Evolutionary conservation across 2,329 filamentous ascomycete genomes (phyloP).

Genomic region (Leptographium flavum): DNA sequence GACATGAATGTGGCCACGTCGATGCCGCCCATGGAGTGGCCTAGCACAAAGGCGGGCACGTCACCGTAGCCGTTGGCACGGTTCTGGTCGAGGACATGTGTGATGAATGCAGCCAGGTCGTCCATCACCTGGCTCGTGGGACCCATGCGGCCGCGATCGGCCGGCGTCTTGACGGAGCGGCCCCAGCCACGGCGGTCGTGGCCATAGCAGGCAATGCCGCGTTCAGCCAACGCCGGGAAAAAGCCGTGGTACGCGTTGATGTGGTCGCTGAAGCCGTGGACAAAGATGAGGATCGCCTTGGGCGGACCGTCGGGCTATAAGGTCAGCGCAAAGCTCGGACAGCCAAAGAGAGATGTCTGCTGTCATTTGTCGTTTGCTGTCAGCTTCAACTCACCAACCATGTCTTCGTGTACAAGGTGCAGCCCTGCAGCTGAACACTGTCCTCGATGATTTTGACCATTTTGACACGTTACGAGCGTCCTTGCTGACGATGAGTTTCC

Average conservation of each 20-base stretch:
- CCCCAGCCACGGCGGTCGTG: slow-evolving; percentile 91
- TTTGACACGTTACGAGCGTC: too few species aligned
- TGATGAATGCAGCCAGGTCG: slow-evolving; percentile 67
- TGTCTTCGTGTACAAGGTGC: slow-evolving; percentile 40
- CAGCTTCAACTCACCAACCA: slow-evolving; percentile 34
- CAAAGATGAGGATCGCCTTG: slow-evolving; percentile 58
- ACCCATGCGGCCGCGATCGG: slow-evolving; percentile 59
- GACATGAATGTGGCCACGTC: slow-evolving; percentile 51
- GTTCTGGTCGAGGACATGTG: slow-evolving; percentile 29
- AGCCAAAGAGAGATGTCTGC: background rate
- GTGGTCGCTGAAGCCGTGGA: slow-evolving; percentile 88
- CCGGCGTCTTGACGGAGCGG: slow-evolving; percentile 45
- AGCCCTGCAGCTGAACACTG: slow-evolving; percentile 29
- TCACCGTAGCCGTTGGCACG: background rate
- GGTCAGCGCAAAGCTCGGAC: too few species aligned
- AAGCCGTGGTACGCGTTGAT: slow-evolving; percentile 62
- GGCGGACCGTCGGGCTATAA: background rate
- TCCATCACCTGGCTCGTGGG: slow-evolving; percentile 57
- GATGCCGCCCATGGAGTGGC: slow-evolving; percentile 83
- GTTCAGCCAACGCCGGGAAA: slow-evolving; percentile 53
- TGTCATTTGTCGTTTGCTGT: background rate
- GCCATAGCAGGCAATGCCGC: slow-evolving; percentile 60
- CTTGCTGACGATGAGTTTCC: too few species aligned
- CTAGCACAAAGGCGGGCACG: slow-evolving; percentile 67
- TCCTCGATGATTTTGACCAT: slow-evolving; percentile 34